Evolutionary conservation across 345 rosid genomes (phyloP).

Genomic region (Sisymbrium altissimum): DNA sequence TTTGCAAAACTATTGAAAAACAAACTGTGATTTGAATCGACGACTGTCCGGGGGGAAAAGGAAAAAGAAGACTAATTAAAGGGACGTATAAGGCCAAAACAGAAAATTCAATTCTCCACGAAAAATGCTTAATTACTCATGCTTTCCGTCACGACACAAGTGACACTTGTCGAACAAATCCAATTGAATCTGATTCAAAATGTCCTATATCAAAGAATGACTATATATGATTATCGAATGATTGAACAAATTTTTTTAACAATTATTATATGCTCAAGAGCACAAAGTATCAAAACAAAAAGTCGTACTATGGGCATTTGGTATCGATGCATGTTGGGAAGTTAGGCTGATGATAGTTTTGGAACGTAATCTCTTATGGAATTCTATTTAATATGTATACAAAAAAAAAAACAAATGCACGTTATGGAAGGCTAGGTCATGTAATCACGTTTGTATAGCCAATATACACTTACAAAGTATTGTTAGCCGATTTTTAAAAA

Average conservation of each 20-base stretch:
- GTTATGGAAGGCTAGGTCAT: no score
- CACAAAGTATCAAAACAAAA: not conserved
- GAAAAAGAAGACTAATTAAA: not conserved
- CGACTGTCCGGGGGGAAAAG: not conserved
- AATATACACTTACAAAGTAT: no score
- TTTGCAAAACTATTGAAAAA: constrained; percentile 14
- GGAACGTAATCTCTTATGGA: no score
- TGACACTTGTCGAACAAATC: not conserved
- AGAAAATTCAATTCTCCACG: not conserved
- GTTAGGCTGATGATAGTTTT: no score
- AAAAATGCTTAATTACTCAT: not conserved
- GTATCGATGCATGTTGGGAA: no score
- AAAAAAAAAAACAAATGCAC: no score
- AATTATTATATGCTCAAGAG: not conserved
- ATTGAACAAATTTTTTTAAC: not conserved
- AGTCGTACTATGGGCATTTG: no score
- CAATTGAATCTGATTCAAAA: not conserved
- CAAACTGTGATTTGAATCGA: not conserved
- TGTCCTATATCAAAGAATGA: not conserved
- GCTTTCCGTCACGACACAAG: constrained; percentile 27
- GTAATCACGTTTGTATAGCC: no score
- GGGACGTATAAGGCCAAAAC: not conserved
- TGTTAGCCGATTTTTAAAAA: no score
- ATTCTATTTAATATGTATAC: no score
- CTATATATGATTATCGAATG: not conserved